Evolutionary conservation across 2,329 filamentous ascomycete genomes (phyloP).

Genomic region (Epichloe hybrida): DNA sequence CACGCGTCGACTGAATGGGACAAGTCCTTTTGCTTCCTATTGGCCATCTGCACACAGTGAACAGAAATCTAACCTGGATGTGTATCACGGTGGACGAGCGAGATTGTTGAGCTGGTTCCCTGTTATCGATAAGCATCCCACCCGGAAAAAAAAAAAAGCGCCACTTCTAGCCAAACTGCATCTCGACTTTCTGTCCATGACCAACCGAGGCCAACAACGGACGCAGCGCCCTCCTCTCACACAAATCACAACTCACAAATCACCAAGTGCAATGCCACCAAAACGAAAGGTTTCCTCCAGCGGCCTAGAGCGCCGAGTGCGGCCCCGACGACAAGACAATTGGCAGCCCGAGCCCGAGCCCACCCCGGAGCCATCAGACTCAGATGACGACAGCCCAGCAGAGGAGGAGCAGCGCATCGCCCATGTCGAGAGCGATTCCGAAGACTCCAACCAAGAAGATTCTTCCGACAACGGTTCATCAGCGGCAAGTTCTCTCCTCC

Average conservation of each 20-base stretch:
- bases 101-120: no score
- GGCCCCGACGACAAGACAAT: constrained; percentile 30
- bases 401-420: constrained; percentile 12
- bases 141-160: background rate
- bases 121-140: constrained; percentile 5
- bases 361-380: constrained; percentile 10
- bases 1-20: no score
- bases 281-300: constrained; percentile 26
- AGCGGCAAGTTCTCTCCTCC: constrained; percentile 12
- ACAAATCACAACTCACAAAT: background rate
- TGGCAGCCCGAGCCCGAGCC: constrained; percentile 23
- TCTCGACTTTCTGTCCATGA: constrained; percentile 10
- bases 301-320: constrained; percentile 29
- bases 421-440: constrained; percentile 13
- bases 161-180: background rate
- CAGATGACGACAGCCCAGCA: constrained; percentile 17
- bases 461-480: constrained; percentile 14
- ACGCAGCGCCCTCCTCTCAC: background rate
- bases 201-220: background rate
- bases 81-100: no score
- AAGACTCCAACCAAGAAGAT: constrained; percentile 20
- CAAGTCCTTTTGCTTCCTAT: no score
- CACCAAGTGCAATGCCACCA: constrained; percentile 14
- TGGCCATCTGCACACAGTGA: no score
- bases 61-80: no score